These are phyloP conservation scores for Saccharomycopsis fibuligera DNA, from an alignment of 805 yeast species.

Conservation along the genomic window DNA sequence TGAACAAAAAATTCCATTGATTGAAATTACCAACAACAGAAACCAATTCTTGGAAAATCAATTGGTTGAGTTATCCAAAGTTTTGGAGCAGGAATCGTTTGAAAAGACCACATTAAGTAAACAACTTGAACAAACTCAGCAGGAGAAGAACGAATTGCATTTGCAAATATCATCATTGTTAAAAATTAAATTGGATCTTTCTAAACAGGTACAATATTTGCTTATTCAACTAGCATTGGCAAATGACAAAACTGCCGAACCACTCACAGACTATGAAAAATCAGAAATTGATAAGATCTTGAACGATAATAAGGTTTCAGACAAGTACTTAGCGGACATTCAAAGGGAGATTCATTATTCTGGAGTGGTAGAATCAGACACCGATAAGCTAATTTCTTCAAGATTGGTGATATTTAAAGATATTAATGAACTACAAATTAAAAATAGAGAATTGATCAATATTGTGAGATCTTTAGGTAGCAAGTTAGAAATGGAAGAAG, in stretches of 20 bases:
- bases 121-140: constrained; percentile 26
- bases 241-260: constrained; percentile 27
- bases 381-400: constrained; percentile 65
- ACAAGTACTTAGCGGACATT: constrained; percentile 27
- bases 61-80: constrained; percentile 45
- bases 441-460: constrained; percentile 64
- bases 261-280: constrained; percentile 60
- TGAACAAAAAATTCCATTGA: constrained; percentile 70
- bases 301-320: constrained; percentile 25
- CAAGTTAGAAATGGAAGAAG: constrained; percentile 61
- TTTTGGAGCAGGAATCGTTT: constrained; percentile 46
- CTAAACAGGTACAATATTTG: constrained; percentile 74
- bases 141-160: constrained; percentile 36
- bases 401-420: constrained; percentile 65
- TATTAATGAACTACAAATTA: constrained; percentile 61
- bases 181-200: constrained; percentile 62
- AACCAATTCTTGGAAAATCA: constrained; percentile 51
- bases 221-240: constrained; percentile 59
- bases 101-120: constrained; percentile 41
- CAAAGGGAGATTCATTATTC: constrained; percentile 22
- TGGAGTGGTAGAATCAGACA: constrained; percentile 45
- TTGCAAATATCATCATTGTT: constrained; percentile 43
- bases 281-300: constrained; percentile 55
- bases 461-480: constrained; percentile 68
- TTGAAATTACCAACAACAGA: constrained; percentile 58